These are phyloP conservation scores for Hygrocybe coccinea DNA, from an alignment of 768 basidiomycete genomes.

Conservation along the genomic window DNA sequence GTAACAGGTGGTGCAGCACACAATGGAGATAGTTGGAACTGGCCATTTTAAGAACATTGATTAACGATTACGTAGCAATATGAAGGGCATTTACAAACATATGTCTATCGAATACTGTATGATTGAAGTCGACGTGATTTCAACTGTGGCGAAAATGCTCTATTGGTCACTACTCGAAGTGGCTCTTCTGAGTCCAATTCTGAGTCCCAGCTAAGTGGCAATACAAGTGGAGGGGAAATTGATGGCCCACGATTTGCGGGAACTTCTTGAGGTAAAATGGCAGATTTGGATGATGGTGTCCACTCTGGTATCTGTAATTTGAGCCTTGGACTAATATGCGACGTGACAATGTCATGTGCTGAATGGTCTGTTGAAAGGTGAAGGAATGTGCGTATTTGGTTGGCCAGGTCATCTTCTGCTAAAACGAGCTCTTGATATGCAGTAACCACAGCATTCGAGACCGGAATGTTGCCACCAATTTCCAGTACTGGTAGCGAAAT, in stretches of 20 bases:
- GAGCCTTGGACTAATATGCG: background rate
- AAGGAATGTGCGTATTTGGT: background rate
- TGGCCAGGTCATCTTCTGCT: background rate
- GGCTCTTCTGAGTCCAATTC: background rate
- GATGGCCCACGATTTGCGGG: background rate
- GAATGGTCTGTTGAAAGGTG: background rate
- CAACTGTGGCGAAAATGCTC: background rate
- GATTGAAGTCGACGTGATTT: background rate
- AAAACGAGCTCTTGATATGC: slow-evolving; percentile 1
- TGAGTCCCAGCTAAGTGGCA: background rate
- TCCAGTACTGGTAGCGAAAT: background rate
- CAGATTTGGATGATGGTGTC: background rate
- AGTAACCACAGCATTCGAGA: background rate
- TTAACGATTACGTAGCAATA: too few species aligned
- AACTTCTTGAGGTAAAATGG: background rate
- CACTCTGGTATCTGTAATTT: background rate
- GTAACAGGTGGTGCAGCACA: too few species aligned
- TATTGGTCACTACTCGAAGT: background rate
- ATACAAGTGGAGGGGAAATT: background rate
- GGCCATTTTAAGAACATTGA: too few species aligned
- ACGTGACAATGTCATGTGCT: background rate
- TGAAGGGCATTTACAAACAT: too few species aligned
- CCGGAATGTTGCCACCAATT: background rate
- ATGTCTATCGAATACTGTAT: background rate
- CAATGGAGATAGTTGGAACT: too few species aligned